These are phyloP conservation scores for Nymphaea colorata DNA, from an alignment of 164 flowering plant genomes.

Conservation along the genomic window DNA sequence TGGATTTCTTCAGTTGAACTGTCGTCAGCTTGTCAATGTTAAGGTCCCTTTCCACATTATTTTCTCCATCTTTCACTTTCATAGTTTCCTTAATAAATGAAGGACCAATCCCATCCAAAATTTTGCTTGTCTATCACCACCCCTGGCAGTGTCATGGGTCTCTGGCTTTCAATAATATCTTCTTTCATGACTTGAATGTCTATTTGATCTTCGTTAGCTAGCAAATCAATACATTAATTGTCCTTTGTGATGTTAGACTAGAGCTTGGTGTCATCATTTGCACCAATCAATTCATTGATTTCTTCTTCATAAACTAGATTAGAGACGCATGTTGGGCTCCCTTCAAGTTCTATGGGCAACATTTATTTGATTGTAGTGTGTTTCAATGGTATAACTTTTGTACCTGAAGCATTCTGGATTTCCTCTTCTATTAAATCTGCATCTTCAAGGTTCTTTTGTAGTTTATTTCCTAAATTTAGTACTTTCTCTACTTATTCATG, in stretches of 20 bases:
- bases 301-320: conserved; percentile 4
- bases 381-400: background rate
- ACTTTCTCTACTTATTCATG: background rate
- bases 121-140: background rate
- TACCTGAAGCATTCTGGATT: background rate
- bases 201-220: too few species aligned
- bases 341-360: conserved; percentile 3
- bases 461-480: background rate
- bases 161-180: conserved; percentile 10
- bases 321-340: conserved; percentile 5
- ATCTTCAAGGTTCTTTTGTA: background rate
- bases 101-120: background rate
- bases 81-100: conserved; percentile 4
- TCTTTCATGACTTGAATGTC: background rate
- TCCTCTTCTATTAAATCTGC: background rate
- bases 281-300: conserved; percentile 4
- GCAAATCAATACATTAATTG: too few species aligned
- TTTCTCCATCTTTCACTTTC: conserved; percentile 5
- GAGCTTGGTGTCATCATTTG: background rate
- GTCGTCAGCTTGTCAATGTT: conserved; percentile 4
- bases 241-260: too few species aligned
- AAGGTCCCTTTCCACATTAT: background rate
- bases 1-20: conserved; percentile 4
- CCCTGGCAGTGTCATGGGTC: background rate
- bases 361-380: conserved; percentile 11